Conservation (phyloP, 768 basidiomycete genomes). For the Hericium alpestre region DNA sequence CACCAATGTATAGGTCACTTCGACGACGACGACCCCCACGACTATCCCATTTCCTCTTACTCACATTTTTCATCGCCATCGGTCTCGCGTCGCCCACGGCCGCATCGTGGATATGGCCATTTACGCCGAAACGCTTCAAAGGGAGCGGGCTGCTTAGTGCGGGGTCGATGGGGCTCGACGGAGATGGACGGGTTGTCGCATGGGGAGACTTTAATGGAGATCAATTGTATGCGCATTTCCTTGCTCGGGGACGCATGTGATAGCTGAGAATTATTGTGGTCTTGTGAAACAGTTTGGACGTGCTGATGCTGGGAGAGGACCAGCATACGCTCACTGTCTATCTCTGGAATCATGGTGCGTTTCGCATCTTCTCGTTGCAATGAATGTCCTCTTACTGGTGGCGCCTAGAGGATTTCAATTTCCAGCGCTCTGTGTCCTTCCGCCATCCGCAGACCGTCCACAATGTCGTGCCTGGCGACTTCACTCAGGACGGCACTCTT, state of each 20-base stretch:
- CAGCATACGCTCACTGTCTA: slow-evolving; percentile 68
- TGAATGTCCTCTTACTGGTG: background rate
- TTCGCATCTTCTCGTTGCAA: background rate
- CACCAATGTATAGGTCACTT: background rate
- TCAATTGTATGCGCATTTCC: slow-evolving; percentile 62
- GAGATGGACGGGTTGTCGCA: slow-evolving; percentile 68
- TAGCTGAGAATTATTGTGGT: background rate
- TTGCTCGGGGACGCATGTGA: background rate
- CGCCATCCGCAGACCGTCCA: slow-evolving; percentile 46
- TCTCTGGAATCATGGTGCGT: slow-evolving; percentile 76
- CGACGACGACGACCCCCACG: slow-evolving; percentile 5
- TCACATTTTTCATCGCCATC: background rate
- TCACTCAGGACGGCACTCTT: slow-evolving; percentile 82
- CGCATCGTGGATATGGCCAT: slow-evolving; percentile 59
- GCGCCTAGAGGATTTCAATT: slow-evolving; percentile 44
- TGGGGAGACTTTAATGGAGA: slow-evolving; percentile 96
- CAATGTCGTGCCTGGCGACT: slow-evolving; percentile 90
- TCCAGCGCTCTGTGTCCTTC: slow-evolving; percentile 39
- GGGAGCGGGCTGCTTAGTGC: slow-evolving; percentile 73
- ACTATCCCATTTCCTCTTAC: slow-evolving; percentile 4
- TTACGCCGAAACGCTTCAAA: slow-evolving; percentile 75
- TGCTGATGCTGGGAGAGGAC: slow-evolving; percentile 65
- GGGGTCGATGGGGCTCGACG: slow-evolving; percentile 67
- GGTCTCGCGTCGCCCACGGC: slow-evolving; percentile 2
- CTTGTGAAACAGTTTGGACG: slow-evolving; percentile 50